These are phyloP conservation scores for Phytopythium boreale DNA, from an alignment of 352 stramenopile species.

Conservation along the genomic window DNA sequence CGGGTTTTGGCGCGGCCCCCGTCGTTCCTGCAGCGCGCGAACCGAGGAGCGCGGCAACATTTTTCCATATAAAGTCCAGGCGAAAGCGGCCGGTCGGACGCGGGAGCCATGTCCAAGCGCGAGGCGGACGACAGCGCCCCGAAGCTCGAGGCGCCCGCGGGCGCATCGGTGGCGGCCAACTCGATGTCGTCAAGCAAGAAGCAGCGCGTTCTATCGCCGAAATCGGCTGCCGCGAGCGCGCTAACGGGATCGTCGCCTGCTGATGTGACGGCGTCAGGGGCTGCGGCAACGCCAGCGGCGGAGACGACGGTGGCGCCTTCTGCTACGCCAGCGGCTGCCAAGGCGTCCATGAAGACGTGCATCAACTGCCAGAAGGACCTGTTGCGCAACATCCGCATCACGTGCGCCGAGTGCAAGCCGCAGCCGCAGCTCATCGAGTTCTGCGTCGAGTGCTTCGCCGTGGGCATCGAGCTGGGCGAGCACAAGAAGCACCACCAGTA, in stretches of 20 bases:
- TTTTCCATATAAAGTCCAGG: slow-evolving; percentile 22
- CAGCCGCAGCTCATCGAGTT: slow-evolving; percentile 72
- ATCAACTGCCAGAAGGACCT: slow-evolving; percentile 87
- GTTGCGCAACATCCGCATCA: slow-evolving; percentile 82
- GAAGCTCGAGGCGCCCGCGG: slow-evolving; percentile 16
- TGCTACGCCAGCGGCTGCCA: slow-evolving; percentile 13
- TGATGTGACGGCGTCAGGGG: neutral
- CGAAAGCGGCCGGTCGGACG: slow-evolving; percentile 3
- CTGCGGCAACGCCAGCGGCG: neutral
- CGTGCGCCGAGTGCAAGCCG: slow-evolving; percentile 68
- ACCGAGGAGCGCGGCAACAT: neutral
- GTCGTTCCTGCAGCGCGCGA: slow-evolving; percentile 8
- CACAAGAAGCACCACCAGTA: slow-evolving; percentile 85
- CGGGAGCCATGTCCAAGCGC: slow-evolving; percentile 4
- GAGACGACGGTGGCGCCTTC: neutral
- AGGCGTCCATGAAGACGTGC: slow-evolving; percentile 57
- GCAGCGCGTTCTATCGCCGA: slow-evolving; percentile 14
- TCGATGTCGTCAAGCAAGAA: slow-evolving; percentile 23
- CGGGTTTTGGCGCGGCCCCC: slow-evolving; percentile 15
- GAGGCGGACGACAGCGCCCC: slow-evolving; percentile 12
- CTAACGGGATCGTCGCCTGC: neutral
- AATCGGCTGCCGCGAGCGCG: slow-evolving; percentile 5
- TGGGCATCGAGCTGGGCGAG: slow-evolving; percentile 69
- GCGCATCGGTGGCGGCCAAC: slow-evolving; percentile 5
- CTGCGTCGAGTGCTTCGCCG: slow-evolving; percentile 95